Conservation (phyloP, 257 asterid genomes). For the Solanum pinnatisectum region DNA sequence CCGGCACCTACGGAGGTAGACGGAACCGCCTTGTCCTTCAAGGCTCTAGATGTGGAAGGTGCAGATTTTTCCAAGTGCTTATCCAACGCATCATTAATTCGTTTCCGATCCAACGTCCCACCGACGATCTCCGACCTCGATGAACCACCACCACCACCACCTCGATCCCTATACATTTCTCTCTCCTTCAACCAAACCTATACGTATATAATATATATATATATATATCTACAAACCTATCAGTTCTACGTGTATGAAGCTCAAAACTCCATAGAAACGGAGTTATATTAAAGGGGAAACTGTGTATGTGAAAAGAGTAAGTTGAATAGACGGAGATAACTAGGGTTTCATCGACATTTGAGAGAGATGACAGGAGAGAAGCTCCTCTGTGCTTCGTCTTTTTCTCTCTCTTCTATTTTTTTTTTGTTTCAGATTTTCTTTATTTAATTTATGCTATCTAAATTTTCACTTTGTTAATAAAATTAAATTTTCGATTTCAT, state of each 20-base stretch:
- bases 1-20: constrained; percentile 47
- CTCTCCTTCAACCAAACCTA: neutral
- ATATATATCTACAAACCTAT: neutral
- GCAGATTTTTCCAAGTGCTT: constrained; percentile 89
- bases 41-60: constrained; percentile 68
- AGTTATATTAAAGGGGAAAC: neutral
- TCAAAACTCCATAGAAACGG: neutral
- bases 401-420: neutral
- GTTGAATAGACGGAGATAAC: constrained; percentile 5
- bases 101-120: constrained; percentile 89
- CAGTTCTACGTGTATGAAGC: neutral
- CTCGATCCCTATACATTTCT: constrained; percentile 75
- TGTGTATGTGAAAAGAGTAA: neutral
- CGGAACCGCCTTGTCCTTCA: constrained; percentile 43
- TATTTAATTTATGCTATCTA: neutral
- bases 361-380: neutral
- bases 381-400: neutral
- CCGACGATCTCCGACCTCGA: constrained; percentile 61
- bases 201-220: neutral
- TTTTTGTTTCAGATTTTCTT: neutral
- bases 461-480: neutral
- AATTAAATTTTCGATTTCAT: too few species aligned
- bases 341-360: constrained; percentile 17
- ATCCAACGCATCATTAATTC: constrained; percentile 89
- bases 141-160: constrained; percentile 42